These are phyloP conservation scores for Diaporthe nobilis DNA, from an alignment of 2,329 filamentous ascomycete genomes.

Conservation along the genomic window DNA sequence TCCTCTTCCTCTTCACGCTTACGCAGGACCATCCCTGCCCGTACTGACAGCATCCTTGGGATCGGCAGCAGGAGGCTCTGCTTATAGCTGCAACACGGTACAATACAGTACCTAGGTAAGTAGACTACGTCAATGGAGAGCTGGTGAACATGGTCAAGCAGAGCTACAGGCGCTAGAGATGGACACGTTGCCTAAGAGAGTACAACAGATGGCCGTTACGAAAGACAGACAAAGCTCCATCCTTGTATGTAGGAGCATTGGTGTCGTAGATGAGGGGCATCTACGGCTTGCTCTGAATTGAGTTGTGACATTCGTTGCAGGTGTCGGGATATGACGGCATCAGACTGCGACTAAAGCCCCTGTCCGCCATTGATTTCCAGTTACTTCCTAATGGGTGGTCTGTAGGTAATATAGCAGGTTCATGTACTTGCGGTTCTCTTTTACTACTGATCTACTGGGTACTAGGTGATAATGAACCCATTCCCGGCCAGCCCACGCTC, in stretches of 20 bases:
- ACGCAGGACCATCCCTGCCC: constrained; percentile 7
- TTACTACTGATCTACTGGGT: neutral
- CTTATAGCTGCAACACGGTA: neutral
- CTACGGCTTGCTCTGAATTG: neutral
- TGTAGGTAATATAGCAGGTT: neutral
- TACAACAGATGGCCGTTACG: no score
- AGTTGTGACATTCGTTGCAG: neutral
- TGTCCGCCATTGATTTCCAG: neutral
- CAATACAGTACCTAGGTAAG: neutral
- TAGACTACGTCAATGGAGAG: neutral
- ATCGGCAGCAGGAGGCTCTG: constrained; percentile 27
- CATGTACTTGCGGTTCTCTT: neutral
- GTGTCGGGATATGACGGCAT: constrained; percentile 31
- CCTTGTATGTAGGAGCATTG: neutral
- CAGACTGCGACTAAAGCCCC: neutral
- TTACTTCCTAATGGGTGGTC: neutral
- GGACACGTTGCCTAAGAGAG: neutral
- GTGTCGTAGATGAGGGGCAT: constrained; percentile 4
- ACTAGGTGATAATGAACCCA: neutral
- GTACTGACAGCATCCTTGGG: neutral
- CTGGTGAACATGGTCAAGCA: neutral
- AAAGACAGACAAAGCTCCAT: neutral
- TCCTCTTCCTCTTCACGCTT: neutral
- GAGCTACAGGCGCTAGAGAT: neutral
- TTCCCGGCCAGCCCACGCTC: neutral